Base-by-base conservation (phyloP, 352 stramenopile genomes). In the Globisporangium lucens region DNA sequence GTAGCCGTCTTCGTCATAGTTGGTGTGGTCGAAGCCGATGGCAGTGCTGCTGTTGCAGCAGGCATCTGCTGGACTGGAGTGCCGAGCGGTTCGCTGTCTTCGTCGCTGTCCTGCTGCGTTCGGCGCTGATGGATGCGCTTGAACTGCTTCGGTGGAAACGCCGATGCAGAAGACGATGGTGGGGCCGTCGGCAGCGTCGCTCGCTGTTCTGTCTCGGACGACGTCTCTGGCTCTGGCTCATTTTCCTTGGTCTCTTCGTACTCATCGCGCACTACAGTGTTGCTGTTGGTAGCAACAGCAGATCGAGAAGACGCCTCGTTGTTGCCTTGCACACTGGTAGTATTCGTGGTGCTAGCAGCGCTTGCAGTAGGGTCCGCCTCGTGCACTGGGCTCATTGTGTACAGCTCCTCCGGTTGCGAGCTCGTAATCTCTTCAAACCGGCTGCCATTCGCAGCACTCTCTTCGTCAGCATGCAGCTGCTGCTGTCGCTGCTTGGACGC, bases 201-300 rank as follows among this genome's bases (percentile, higher is more conserved):
- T 51, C 43, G 17, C 56, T 38, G n/a, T 30, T 35, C 12, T 38
- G 63, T 46, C 36, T 41, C 29, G 27, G 30, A 61, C 24, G 24
- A 13, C 41, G 30, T 24, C 6, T 66, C 60, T 36, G 43, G 22
- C 15, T 30, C 60, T 29, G 29, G 33, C 13, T 57, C 62, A 13
- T 35, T 68, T 46, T 56, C 61, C 47, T 66, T 72, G 43, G 61
- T 63, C 46, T 68, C 49, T 59, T 65, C 49, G 15, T 65, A 36
- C 0, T 61, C 30, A 33, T 63, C 20, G 9, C 15, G 20, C 33
- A 49, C 33, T 33, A 30, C 27, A 38, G 17, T 12, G 15, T 51
- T 51, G 17, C 3, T 27, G 51, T 6, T 27, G 51, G 52, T 20
- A 10, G 43, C 22, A 51, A 17, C 22, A 17, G 27, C 56, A 30